Percentiles rank a stretch among this genome's conserved stretches.
Conservation (phyloP, 768 basidiomycete species). For the Tulasnella sp. region DNA sequence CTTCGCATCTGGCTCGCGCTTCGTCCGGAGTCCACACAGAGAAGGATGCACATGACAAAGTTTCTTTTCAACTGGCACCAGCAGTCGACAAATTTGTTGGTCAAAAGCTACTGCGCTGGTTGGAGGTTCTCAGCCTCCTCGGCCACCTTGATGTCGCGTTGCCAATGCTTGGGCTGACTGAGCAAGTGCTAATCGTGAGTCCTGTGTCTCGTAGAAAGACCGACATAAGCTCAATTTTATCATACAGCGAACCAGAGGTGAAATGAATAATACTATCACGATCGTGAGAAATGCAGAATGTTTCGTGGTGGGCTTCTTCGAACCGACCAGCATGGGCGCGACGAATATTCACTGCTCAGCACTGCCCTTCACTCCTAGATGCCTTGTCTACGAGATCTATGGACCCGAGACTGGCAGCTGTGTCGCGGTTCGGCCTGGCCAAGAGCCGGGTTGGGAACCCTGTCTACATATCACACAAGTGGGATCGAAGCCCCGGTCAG, state of each 20-base stretch:
- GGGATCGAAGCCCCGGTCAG: background rate
- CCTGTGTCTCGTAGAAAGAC: no score
- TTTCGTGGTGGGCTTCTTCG: background rate
- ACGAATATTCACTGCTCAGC: background rate
- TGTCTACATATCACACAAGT: background rate
- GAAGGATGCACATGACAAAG: no score
- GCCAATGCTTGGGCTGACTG: background rate
- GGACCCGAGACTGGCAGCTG: background rate
- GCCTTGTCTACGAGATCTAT: background rate
- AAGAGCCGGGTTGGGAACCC: background rate
- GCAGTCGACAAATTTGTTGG: background rate
- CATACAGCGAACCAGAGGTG: no score
- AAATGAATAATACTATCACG: background rate
- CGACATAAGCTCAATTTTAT: no score
- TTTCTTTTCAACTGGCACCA: background rate
- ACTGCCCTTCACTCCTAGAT: background rate
- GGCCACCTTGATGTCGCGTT: background rate
- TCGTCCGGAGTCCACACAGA: no score
- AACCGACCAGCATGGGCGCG: background rate
- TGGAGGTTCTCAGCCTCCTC: constrained; percentile 4
- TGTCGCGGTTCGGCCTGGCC: background rate
- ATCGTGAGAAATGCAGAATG: background rate
- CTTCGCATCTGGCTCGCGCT: background rate
- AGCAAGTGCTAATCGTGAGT: background rate
- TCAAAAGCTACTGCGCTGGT: constrained; percentile 3